Conservation (phyloP, 306 rosid genomes). For the Sicyos baderoa region DNA sequence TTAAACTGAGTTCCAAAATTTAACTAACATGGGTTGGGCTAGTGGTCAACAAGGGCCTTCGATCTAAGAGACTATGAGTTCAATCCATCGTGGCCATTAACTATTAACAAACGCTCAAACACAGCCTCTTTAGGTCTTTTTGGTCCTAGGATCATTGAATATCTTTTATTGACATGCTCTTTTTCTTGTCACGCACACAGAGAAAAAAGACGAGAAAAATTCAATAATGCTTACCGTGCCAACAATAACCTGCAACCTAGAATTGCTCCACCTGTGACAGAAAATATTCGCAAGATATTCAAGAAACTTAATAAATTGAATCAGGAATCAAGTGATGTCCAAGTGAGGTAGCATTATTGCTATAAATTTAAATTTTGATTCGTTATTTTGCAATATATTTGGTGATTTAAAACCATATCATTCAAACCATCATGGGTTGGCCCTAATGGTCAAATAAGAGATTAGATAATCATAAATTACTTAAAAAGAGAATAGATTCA, state of each 20-base stretch:
- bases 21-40: no score
- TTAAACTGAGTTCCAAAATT: background rate
- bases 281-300: slow-evolving; percentile 16
- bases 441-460: no score
- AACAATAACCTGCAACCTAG: slow-evolving; percentile 74
- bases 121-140: background rate
- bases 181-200: background rate
- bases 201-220: background rate
- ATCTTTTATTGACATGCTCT: background rate
- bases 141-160: background rate
- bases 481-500: no score
- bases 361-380: background rate
- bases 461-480: no score
- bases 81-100: background rate
- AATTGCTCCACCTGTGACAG: slow-evolving; percentile 72
- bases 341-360: background rate
- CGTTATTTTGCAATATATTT: background rate
- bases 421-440: no score
- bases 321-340: background rate
- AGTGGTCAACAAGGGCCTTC: no score
- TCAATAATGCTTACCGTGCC: slow-evolving; percentile 65
- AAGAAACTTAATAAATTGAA: slow-evolving; percentile 13
- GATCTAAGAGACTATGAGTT: no score
- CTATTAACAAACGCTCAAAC: background rate
- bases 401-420: background rate